A percentile compares a stretch with the other conserved stretches of the same genome.
phyloP scores from a whole-genome alignment of 192 early-diverging fungal genomes.

The Coemansia sp. region DNA sequence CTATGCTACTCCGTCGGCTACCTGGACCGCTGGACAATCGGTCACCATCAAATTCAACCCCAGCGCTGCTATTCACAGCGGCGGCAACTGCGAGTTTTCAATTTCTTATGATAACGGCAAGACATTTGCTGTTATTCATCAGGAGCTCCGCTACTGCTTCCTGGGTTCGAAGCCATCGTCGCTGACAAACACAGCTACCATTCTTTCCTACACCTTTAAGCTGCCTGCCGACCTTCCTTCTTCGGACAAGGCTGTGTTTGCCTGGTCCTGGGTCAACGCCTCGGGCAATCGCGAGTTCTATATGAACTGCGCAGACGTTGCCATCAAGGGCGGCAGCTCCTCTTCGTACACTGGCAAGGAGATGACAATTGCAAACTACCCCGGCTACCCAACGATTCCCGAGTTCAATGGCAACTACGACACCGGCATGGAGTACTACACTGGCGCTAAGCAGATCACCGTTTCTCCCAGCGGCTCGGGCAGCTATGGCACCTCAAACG shows the following conservation, averaged over 20 bases:
- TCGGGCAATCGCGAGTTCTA: conserved; percentile 60
- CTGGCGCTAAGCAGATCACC: conserved; percentile 24
- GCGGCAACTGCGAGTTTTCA: conserved; percentile 62
- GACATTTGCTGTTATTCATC: conserved; percentile 62
- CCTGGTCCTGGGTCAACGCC: conserved; percentile 69
- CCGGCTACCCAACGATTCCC: conserved; percentile 53
- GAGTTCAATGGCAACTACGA: conserved; percentile 52
- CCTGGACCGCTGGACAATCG: conserved; percentile 40
- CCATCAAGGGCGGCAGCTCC: conserved; percentile 26
- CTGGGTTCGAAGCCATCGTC: conserved; percentile 17
- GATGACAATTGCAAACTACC: conserved; percentile 44
- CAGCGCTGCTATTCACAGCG: conserved; percentile 39
- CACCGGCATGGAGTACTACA: conserved; percentile 38
- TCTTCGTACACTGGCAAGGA: conserved; percentile 37
- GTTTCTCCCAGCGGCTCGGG: conserved; percentile 25
- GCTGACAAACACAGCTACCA: conserved; percentile 17
- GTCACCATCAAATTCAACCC: conserved; percentile 39
- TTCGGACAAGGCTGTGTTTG: conserved; percentile 58
- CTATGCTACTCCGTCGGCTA: conserved; percentile 32
- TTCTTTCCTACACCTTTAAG: conserved; percentile 50
- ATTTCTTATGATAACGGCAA: conserved; percentile 58
- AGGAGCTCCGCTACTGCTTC: conserved; percentile 40
- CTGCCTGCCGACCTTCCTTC: conserved; percentile 59
- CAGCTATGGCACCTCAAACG: neutral
- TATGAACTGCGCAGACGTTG: conserved; percentile 40